These are phyloP conservation scores for Pythium rishiriense DNA, from an alignment of 352 stramenopile genomes.

Conservation along the genomic window DNA sequence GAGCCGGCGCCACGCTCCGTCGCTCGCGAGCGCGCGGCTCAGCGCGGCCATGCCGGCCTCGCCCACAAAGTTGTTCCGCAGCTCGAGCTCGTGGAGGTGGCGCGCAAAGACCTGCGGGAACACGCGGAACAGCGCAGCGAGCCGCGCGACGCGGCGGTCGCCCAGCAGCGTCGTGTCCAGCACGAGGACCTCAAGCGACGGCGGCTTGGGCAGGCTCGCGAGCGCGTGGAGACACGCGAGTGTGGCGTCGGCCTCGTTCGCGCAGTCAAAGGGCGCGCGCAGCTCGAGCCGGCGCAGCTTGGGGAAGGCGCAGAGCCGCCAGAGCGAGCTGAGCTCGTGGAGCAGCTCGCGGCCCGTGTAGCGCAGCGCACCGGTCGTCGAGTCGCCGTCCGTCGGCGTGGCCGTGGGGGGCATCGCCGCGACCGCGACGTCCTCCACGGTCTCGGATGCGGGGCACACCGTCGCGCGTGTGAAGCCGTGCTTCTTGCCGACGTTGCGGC, in stretches of 20 bases:
- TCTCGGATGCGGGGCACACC: no score
- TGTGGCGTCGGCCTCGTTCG: constrained; percentile 51
- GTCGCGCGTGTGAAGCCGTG: constrained; percentile 31
- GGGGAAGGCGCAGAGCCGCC: constrained; percentile 33
- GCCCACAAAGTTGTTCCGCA: constrained; percentile 72
- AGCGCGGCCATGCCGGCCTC: constrained; percentile 45
- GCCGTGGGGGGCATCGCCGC: neutral
- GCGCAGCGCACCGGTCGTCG: constrained; percentile 7
- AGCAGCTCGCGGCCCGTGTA: constrained; percentile 48
- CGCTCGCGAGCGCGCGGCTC: constrained; percentile 27
- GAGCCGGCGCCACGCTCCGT: constrained; percentile 23
- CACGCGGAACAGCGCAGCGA: constrained; percentile 36
- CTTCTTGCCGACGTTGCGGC: constrained; percentile 36
- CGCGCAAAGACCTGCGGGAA: constrained; percentile 29
- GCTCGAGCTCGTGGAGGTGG: constrained; percentile 35
- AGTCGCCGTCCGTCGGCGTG: neutral
- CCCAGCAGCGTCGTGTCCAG: constrained; percentile 65
- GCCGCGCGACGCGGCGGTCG: constrained; percentile 41
- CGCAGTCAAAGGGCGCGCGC: constrained; percentile 59
- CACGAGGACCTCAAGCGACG: constrained; percentile 37
- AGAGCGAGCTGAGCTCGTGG: constrained; percentile 35
- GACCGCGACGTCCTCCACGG: no score
- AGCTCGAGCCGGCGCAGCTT: constrained; percentile 46
- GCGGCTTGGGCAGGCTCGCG: constrained; percentile 7
- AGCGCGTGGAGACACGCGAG: constrained; percentile 41